Percentiles rank a stretch among this genome's conserved stretches.
Evolutionary conservation across 164 flowering plant genomes (phyloP).

Genomic region (Hamamelis virginiana): DNA sequence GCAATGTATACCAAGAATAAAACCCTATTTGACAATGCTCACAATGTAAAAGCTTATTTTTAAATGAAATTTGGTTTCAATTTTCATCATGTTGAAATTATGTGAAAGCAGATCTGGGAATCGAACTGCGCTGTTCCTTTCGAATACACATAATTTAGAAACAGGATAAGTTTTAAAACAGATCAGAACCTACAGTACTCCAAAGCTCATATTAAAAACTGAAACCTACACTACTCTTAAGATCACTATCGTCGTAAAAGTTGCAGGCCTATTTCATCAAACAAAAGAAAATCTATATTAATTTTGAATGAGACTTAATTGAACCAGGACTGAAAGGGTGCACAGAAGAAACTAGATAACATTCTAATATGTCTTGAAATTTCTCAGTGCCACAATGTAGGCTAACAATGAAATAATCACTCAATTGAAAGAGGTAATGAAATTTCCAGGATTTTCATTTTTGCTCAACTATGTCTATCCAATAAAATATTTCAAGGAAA

Average conservation of each 20-base stretch:
- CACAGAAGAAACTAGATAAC: background rate
- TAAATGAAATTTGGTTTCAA: background rate
- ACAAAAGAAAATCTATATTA: background rate
- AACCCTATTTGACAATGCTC: background rate
- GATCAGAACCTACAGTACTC: background rate
- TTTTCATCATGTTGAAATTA: background rate
- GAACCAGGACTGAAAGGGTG: background rate
- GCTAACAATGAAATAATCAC: background rate
- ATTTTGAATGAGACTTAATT: background rate
- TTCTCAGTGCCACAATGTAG: background rate
- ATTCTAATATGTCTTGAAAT: too few relatives aligned
- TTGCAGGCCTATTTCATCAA: background rate
- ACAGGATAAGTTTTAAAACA: background rate
- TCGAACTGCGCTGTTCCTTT: background rate
- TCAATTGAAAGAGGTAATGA: too few relatives aligned
- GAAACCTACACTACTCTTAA: background rate
- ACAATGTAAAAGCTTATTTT: background rate
- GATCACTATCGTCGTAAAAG: background rate
- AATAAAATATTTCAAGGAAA: too few relatives aligned
- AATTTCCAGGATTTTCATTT: too few relatives aligned
- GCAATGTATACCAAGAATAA: background rate
- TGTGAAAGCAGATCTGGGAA: background rate
- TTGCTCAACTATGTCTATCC: too few relatives aligned
- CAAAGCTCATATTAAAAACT: background rate
- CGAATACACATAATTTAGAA: background rate